Evolutionary conservation across 352 stramenopile genomes (phyloP).

Genomic region (Phytophthora sp.): DNA sequence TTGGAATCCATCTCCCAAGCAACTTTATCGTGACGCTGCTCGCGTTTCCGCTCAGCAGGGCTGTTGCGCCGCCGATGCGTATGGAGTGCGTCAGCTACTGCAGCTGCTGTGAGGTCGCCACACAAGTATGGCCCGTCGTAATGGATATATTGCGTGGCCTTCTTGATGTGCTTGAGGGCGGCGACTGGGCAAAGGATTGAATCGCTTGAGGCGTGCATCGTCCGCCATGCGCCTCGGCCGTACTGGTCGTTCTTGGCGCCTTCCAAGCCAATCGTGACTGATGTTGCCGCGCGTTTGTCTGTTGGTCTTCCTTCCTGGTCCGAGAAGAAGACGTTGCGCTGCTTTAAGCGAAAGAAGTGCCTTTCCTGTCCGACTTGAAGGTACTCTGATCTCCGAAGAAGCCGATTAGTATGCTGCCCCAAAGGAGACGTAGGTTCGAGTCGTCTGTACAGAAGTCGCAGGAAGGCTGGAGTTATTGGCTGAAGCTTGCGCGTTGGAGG

Average conservation of each 20-base stretch:
- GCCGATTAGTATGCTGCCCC: constrained; percentile 21
- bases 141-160: background rate
- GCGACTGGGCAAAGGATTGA: constrained; percentile 7
- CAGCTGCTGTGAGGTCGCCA: background rate
- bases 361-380: background rate
- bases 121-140: background rate
- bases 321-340: background rate
- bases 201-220: constrained; percentile 17
- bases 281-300: background rate
- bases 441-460: background rate
- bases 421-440: constrained; percentile 18
- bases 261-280: constrained; percentile 16
- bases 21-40: background rate
- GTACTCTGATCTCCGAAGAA: constrained; percentile 28
- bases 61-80: background rate
- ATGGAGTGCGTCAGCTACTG: background rate
- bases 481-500: constrained; percentile 14
- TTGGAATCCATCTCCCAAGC: background rate
- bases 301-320: background rate
- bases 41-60: background rate
- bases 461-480: constrained; percentile 21
- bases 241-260: constrained; percentile 34
- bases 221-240: constrained; percentile 14
- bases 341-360: constrained; percentile 14
- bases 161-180: background rate